phyloP scores from a whole-genome alignment of 1,284 basidiomycete species.

The Ganoderma multipileum region DNA sequence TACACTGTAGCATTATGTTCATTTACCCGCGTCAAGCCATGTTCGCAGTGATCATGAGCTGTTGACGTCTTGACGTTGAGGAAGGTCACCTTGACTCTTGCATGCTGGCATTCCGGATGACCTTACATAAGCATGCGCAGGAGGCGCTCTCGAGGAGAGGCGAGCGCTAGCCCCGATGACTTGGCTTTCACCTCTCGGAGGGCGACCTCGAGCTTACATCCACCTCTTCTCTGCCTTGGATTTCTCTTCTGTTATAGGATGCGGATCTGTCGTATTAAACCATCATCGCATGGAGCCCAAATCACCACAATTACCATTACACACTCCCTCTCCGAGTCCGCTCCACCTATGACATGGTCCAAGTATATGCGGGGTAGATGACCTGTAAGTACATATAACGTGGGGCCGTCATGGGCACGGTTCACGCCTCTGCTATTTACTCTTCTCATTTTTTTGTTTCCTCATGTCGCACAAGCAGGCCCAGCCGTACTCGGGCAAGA shows the following conservation, averaged over 20 bases:
- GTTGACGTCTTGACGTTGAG: no score
- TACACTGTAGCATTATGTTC: no score
- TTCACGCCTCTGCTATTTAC: not conserved
- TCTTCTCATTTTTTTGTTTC: not conserved
- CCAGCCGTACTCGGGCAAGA: constrained; percentile 45
- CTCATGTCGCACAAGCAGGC: constrained; percentile 39
- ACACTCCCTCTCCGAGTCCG: not conserved
- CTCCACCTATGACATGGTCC: not conserved
- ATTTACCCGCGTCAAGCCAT: no score
- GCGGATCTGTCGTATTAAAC: not conserved
- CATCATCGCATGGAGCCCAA: not conserved
- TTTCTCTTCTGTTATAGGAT: not conserved
- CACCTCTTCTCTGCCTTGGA: not conserved
- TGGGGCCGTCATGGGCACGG: not conserved
- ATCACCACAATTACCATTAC: no score
- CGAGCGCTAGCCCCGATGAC: no score
- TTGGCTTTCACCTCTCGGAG: no score
- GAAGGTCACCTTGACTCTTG: no score
- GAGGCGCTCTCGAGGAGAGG: no score
- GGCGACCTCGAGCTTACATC: no score
- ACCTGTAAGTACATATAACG: not conserved
- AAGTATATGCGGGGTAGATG: not conserved
- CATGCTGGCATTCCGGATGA: no score
- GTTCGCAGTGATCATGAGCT: no score
- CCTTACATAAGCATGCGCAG: no score